These are phyloP conservation scores for Prasinococcaceae sp. DNA, from an alignment of 139 green algal species.

Conservation along the genomic window DNA sequence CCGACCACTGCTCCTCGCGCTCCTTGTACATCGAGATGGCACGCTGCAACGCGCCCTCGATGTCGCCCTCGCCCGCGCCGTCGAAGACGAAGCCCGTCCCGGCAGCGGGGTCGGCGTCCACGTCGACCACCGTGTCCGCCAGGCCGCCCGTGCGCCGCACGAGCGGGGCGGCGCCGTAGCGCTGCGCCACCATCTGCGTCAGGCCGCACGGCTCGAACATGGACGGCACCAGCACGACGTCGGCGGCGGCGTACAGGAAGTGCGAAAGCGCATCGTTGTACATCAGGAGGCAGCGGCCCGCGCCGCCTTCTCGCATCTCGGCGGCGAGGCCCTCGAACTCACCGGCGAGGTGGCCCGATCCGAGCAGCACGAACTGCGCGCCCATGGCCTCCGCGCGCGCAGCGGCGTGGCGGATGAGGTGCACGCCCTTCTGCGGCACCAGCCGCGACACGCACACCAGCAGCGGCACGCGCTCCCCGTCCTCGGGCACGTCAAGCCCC, in stretches of 20 bases:
- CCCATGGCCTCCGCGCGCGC: constrained; percentile 32
- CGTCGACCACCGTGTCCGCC: constrained; percentile 33
- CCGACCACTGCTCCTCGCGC: constrained; percentile 23
- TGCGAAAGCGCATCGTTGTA: constrained; percentile 74
- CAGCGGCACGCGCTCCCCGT: constrained; percentile 30
- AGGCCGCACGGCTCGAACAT: constrained; percentile 95
- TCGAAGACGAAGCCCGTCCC: constrained; percentile 60
- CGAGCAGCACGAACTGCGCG: constrained; percentile 86
- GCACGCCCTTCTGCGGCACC: constrained; percentile 72
- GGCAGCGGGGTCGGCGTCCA: constrained; percentile 16
- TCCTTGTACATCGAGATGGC: constrained; percentile 43
- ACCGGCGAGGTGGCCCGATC: constrained; percentile 59
- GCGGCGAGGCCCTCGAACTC: constrained; percentile 60
- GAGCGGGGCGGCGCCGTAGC: constrained; percentile 34
- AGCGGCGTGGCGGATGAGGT: constrained; percentile 73
- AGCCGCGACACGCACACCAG: constrained; percentile 75
- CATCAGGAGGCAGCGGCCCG: constrained; percentile 34
- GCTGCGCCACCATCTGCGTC: constrained; percentile 73
- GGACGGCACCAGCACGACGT: constrained; percentile 83
- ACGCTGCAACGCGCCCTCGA: constrained; percentile 54
- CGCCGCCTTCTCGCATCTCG: not conserved
- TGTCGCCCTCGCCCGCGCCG: constrained; percentile 51
- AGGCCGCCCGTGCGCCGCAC: constrained; percentile 23
- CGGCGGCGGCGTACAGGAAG: constrained; percentile 74
- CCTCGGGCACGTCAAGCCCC: constrained; percentile 37